Evolutionary conservation across 2,329 filamentous ascomycete species (phyloP), one percentile per base, ranked within the genome.

Genomic region (Aspergillus sp.): DNA sequence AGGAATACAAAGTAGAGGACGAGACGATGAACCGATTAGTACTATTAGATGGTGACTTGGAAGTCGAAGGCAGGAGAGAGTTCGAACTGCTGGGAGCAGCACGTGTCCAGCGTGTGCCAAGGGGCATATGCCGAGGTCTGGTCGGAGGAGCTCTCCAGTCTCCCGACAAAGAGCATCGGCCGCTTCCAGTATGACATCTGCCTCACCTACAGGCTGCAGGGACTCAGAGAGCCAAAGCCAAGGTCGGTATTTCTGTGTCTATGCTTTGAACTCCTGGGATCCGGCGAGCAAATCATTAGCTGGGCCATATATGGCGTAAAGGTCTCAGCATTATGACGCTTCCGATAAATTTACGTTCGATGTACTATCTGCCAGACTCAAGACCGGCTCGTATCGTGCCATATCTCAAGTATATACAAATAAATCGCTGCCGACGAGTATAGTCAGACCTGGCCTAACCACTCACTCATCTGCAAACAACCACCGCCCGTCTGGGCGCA

Each of bases 401-500:
- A 26, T 30, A 45, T 6, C 43, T 30, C 39, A 42, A 15, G 36
- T 42, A 26, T 42, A 38, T 41, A 32, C 24, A 43, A 34, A 48
- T 24, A 48, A 15, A 22, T 48, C 12, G 6, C 45, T 26, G 18
- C 15, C 12, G 22, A 24, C 7, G 13, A 22, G 7, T 17, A 7
- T 12, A n/a, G 15, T 15, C 15, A 47, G 15, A 22, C 20, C 12
- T 38, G 7, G 9, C 41, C 15, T 26, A 50, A 18, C 17, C 18
- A 8, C 55, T 44, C 52, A 89, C 72, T 96, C 93, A 72, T 97
- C 93, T 62, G 85, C 83, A 68, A 96, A 97, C 5, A 89, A 71
- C 88, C 90, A 98, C 60, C 83, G 80, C 0, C 93, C 93, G 5
- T 85, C 86, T 2, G 84, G 83, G 32, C 87, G 84, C 84, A 91